These are phyloP conservation scores for Dendrocalamus latiflorus DNA, from an alignment of 202 grass and related monocot species.

Conservation along the genomic window DNA sequence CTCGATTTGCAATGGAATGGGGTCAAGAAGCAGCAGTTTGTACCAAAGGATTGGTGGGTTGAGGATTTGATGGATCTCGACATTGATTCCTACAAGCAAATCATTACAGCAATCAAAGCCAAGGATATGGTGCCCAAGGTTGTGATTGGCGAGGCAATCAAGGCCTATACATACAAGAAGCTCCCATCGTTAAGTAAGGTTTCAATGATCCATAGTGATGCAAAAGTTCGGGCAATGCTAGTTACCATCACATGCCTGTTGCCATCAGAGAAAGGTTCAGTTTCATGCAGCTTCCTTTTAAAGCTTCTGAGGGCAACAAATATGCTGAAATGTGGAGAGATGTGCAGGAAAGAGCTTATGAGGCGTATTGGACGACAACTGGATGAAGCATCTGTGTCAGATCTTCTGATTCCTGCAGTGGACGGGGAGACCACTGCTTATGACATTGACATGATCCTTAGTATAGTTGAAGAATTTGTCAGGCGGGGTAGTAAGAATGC, in stretches of 20 bases:
- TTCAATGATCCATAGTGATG: constrained; percentile 69
- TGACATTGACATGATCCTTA: constrained; percentile 78
- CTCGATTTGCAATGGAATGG: constrained; percentile 63
- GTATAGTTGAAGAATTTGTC: constrained; percentile 82
- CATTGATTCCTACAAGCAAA: constrained; percentile 70
- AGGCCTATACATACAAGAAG: constrained; percentile 88
- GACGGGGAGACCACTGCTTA: constrained; percentile 67
- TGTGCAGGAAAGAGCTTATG: constrained; percentile 77
- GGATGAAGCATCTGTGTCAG: constrained; percentile 71
- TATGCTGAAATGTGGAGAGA: constrained; percentile 57
- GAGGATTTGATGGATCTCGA: constrained; percentile 81
- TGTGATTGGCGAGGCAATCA: constrained; percentile 85
- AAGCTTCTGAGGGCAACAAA: constrained; percentile 82
- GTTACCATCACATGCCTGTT: constrained; percentile 80
- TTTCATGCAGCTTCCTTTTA: constrained; percentile 87
- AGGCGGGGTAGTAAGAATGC: constrained; percentile 53
- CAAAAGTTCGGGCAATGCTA: constrained; percentile 60
- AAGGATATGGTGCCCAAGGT: constrained; percentile 49
- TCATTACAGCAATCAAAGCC: constrained; percentile 69
- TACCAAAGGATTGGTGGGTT: constrained; percentile 97
- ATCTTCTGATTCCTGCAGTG: constrained; percentile 79
- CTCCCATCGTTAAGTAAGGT: constrained; percentile 72
- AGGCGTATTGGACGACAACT: constrained; percentile 80
- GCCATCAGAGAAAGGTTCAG: too few species aligned
- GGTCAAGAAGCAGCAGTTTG: constrained; percentile 55